Evolutionary conservation across 1,139 yeast genomes (phyloP), one percentile per base, ranked within the genome.

Genomic region (Candida sojae): DNA sequence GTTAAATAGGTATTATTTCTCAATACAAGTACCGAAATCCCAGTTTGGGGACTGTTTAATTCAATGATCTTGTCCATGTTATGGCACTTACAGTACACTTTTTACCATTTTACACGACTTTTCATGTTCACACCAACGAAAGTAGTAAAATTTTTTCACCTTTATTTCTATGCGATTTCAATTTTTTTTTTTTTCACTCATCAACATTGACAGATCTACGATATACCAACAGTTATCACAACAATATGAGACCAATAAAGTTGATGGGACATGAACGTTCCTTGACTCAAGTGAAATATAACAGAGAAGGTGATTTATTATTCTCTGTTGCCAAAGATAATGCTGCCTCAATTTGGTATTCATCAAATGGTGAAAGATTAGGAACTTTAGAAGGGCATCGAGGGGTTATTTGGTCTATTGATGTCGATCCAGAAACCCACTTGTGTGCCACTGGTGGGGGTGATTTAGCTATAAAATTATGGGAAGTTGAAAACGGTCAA

Each of bases 401-500:
- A 55, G 99, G 99, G 84, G 89, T 97, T 53, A 86, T 93, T 62
- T 91, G 96, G 96, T 86, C 97, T 37, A 86, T 93, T 55, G 98
- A 93, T 64, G 87, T 91, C 47, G 96, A 89, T 66, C 75, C 79
- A 43, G 77, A 78, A 63, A 71, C 95, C 25, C 75, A 78, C 39
- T 80, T 82, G 55, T 84, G 90, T 58, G 84, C 86, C 50, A 92
- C 99, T 5, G 98, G 97, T 37, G 84, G 96, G 56, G 96, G 97
- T 50, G 99, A 93, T 66, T 83, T 87, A 68, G 79, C 88, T 47
- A 83, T 89, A 58, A 88, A 88, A 60, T 79, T 93, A 55, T 93
- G 98, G 98, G 79, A 80, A 56, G 88, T 88, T 28, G 76, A 79
- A 61, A 86, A 84, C 48, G 99, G 99, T 45, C 79, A 84, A 62